Evolutionary conservation across 1,284 basidiomycete genomes (phyloP).

Genomic region (Heterobasidion parviporum): DNA sequence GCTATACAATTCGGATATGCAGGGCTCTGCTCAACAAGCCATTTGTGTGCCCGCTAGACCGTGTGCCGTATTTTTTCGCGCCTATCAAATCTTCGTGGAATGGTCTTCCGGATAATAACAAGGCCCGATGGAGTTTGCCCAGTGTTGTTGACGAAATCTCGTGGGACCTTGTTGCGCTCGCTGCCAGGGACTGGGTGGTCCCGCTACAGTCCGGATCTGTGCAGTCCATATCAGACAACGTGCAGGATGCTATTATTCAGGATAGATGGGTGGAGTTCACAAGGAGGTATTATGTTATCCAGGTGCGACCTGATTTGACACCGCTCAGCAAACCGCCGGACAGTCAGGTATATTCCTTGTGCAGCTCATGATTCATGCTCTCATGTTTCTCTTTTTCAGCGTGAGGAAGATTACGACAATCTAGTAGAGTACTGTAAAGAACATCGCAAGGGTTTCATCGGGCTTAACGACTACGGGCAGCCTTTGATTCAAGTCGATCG

Average conservation of each 20-base stretch:
- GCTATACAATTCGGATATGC: conserved; percentile 56
- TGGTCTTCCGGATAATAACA: conserved; percentile 13
- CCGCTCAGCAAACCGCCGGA: conserved; percentile 64
- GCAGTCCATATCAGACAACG: conserved; percentile 32
- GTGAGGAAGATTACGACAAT: conserved; percentile 46
- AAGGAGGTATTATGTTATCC: conserved; percentile 49
- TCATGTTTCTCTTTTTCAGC: conserved; percentile 26
- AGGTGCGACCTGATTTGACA: conserved; percentile 54
- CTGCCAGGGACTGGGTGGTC: conserved; percentile 40
- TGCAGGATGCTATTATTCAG: conserved; percentile 60
- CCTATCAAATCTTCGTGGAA: conserved; percentile 38
- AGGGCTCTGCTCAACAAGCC: conserved; percentile 62
- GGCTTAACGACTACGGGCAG: conserved; percentile 53
- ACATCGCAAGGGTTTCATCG: conserved; percentile 50
- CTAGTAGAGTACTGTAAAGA: conserved; percentile 59
- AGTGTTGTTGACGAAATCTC: conserved; percentile 42
- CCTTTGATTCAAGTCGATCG: conserved; percentile 62
- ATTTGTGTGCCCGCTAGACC: conserved; percentile 39
- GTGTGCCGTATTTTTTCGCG: conserved; percentile 56
- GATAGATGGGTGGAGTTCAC: conserved; percentile 74
- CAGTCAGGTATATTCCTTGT: conserved; percentile 41
- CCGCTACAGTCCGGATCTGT: conserved; percentile 37
- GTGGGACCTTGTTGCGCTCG: conserved; percentile 54
- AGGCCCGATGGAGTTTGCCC: conserved; percentile 20
- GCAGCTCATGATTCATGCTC: not conserved